These are phyloP conservation scores for Syzygium malaccense DNA, from an alignment of 441 rosid species.

Conservation along the genomic window DNA sequence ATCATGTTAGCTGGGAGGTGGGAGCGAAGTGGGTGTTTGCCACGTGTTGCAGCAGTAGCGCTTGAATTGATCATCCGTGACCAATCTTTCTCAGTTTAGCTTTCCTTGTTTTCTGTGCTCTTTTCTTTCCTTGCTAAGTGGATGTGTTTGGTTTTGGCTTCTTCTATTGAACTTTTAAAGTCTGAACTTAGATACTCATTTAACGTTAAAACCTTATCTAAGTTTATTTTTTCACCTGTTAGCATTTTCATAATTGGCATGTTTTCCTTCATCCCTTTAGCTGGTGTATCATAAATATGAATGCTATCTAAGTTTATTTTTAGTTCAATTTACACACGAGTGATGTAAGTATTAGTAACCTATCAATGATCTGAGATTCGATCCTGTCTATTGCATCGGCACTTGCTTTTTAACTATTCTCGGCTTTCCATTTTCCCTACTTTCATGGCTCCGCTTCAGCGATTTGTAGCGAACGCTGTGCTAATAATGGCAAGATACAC, in stretches of 20 bases:
- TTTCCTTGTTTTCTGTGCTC: neutral
- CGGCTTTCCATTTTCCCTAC: neutral
- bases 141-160: too few species aligned
- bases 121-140: too few species aligned
- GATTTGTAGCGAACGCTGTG: neutral
- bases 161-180: too few species aligned
- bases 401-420: neutral
- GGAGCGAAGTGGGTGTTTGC: neutral
- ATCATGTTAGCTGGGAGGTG: neutral
- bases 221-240: too few species aligned
- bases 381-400: neutral
- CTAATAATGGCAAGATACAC: neutral
- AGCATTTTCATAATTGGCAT: too few species aligned
- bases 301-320: neutral
- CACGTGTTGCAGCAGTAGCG: neutral
- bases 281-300: neutral
- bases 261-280: neutral
- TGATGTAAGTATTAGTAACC: neutral
- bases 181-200: too few species aligned
- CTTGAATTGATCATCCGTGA: neutral
- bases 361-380: neutral
- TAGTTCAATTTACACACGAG: neutral
- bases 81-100: neutral
- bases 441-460: neutral
- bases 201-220: too few species aligned